A percentile compares a stretch with the other conserved stretches of the same genome.
phyloP scores from a whole-genome alignment of 257 asterid species.

The Solanum peruvianum region DNA sequence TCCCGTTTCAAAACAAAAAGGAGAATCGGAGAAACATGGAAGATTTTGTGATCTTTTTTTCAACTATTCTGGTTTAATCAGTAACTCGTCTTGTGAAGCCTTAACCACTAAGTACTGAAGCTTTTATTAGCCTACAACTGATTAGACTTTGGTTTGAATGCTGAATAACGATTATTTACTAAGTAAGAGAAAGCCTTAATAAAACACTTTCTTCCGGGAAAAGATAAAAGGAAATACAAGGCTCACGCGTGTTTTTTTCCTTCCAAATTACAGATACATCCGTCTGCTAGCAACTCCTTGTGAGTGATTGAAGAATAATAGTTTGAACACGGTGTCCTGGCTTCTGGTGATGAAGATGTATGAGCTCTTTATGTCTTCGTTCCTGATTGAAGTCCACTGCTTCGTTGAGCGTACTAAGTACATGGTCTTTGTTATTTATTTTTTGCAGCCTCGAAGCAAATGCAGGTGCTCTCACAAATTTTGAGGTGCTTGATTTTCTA shows the following conservation, averaged over 20 bases:
- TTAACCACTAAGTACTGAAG: not conserved
- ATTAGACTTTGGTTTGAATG: not conserved
- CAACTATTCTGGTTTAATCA: not conserved
- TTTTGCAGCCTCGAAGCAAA: conserved; percentile 37
- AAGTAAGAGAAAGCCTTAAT: not conserved
- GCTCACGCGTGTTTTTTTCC: not conserved
- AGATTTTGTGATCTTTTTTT: not conserved
- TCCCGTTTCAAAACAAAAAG: not conserved
- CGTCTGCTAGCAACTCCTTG: not conserved
- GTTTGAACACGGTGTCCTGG: not conserved
- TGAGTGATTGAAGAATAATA: not conserved
- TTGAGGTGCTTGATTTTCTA: conserved; percentile 67
- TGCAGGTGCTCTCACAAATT: conserved; percentile 63
- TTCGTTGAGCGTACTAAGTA: not conserved
- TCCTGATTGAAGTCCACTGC: not conserved
- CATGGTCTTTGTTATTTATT: not conserved
- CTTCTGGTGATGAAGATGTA: conserved; percentile 26
- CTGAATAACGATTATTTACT: not conserved
- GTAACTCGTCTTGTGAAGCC: not conserved
- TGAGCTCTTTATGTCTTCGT: not conserved
- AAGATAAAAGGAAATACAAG: not conserved
- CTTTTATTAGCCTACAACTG: not conserved
- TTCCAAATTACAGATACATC: not conserved
- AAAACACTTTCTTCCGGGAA: not conserved
- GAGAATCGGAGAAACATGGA: not conserved